Percentiles rank a stretch among this genome's conserved stretches.
phyloP scores from a whole-genome alignment of 2,329 filamentous ascomycete species.

The Aureobasidium sp. region DNA sequence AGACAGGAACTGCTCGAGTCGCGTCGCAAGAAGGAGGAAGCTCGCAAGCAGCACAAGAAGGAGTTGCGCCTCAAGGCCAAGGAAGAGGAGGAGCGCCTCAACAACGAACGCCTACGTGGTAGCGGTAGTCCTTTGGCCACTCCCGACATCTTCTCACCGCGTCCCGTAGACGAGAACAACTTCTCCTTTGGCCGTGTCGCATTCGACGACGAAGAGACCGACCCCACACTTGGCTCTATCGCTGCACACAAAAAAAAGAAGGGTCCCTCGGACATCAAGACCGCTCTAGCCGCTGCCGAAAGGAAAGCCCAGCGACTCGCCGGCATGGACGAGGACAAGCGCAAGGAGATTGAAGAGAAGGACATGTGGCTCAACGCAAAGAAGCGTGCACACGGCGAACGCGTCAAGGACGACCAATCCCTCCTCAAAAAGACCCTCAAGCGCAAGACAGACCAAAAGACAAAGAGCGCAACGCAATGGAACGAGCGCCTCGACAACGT shows the following conservation, averaged over 20 bases:
- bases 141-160: conserved; percentile 40
- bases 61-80: conserved; percentile 70
- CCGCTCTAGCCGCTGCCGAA: conserved; percentile 77
- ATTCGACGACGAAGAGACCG: conserved; percentile 80
- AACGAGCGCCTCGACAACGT: conserved; percentile 41
- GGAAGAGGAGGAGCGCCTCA: conserved; percentile 64
- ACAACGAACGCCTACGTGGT: conserved; percentile 50
- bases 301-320: conserved; percentile 77
- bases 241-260: conserved; percentile 63
- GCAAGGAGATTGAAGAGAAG: conserved; percentile 83
- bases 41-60: conserved; percentile 83
- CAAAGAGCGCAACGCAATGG: conserved; percentile 87
- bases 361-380: conserved; percentile 89
- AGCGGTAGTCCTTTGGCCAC: conserved; percentile 50
- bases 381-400: conserved; percentile 81
- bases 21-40: conserved; percentile 76
- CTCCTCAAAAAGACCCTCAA: conserved; percentile 92
- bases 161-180: conserved; percentile 48
- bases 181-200: conserved; percentile 89
- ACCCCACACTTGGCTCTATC: conserved; percentile 58
- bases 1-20: conserved; percentile 89
- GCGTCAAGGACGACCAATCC: conserved; percentile 77
- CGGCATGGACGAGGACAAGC: conserved; percentile 69
- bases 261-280: conserved; percentile 76
- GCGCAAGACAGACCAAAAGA: conserved; percentile 82